Base-by-base conservation (phyloP, 768 basidiomycete genomes). In the Holtermannia corniformis region DNA sequence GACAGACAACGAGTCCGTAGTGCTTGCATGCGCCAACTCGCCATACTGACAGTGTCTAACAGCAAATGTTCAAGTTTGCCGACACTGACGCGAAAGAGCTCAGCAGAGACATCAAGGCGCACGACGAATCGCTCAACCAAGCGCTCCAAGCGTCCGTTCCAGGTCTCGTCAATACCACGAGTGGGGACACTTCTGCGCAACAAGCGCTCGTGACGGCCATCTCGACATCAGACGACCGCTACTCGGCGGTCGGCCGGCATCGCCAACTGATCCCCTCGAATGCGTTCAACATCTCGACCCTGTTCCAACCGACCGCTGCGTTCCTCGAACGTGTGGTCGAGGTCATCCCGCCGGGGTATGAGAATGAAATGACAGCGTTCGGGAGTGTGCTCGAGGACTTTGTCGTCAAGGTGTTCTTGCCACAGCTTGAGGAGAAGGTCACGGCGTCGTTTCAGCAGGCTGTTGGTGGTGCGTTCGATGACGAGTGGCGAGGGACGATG, bases 361-460 rank as follows among this genome's bases (percentile, higher is more conserved):
- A 65, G 28, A 61, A 63, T 3, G 64, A 63, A 44, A 63, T 61
- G 4, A 53, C 52, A 47, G 78, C 82, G 1, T 82, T 86, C 23
- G 84, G 81, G 42, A 76, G 80, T 19, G 81, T 92, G 11, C 70
- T 96, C 54, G 89, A 96, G 55, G 87, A 95, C 47, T 97, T 99
- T 65, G 89, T 99, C 12, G 74, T 90, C 41, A 86, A 83, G 51
- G 85, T 89, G 0, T 97, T 93, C 74, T 74, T 97, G 44, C 93
- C 93, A 0, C 92, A 95, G 70, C 72, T 99, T 54, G 92, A 96
- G 68, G 92, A 96, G 68, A 91, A 89, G 68, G 88, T 93, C 45
- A 83, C 86, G 1, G 76, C 80, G 47, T 74, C 95, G 19, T 92
- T 95, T 73, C 89, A 89, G 67, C 80, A 86, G 51, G 83, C 88